These are phyloP conservation scores for Detonula confervacea DNA, from an alignment of 352 stramenopile genomes.

Conservation along the genomic window DNA sequence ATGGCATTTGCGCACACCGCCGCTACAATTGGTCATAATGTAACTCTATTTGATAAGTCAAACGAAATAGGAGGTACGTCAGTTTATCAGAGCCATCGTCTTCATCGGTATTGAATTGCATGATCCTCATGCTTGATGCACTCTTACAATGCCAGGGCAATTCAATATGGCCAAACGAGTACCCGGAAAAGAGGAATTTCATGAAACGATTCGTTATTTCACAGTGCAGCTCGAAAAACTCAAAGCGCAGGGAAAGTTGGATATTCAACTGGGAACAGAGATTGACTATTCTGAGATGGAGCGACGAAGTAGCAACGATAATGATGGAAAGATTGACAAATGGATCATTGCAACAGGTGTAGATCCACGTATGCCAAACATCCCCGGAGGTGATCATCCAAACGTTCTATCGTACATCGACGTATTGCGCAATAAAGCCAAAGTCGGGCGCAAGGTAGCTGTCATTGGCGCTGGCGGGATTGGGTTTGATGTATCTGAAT, in stretches of 20 bases:
- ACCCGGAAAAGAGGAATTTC: conserved; percentile 97
- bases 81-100: not conserved
- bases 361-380: conserved; percentile 88
- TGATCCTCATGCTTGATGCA: no score
- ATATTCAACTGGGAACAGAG: conserved; percentile 60
- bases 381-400: conserved; percentile 89
- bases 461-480: conserved; percentile 97
- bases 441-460: conserved; percentile 92
- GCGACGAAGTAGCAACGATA: conserved; percentile 14
- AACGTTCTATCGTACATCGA: conserved; percentile 95
- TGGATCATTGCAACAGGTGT: conserved; percentile 97
- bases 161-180: conserved; percentile 97
- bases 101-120: not conserved
- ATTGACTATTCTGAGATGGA: conserved; percentile 67
- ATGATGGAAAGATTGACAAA: conserved; percentile 83
- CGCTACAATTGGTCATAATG: conserved; percentile 90
- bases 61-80: conserved; percentile 86
- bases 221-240: conserved; percentile 87
- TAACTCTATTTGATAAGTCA: conserved; percentile 93
- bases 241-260: conserved; percentile 48
- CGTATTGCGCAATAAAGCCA: conserved; percentile 90
- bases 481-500: conserved; percentile 98
- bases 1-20: conserved; percentile 91
- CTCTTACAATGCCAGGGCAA: conserved; percentile 83
- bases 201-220: conserved; percentile 97